phyloP scores from a whole-genome alignment of 2,329 filamentous ascomycete species.

The Xylariaceae sp. region DNA sequence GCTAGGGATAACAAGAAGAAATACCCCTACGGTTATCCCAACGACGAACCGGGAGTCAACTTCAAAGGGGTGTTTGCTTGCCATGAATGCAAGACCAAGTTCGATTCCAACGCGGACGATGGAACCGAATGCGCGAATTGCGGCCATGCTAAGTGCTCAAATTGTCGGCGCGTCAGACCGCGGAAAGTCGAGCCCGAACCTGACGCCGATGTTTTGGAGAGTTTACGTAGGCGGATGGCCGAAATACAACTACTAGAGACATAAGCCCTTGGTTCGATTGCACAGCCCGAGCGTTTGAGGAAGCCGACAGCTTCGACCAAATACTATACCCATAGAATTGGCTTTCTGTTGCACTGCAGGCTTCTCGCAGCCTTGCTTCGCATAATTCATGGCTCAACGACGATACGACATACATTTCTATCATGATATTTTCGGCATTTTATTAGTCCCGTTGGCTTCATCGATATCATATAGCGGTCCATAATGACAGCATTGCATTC shows the following conservation, averaged over 20 bases:
- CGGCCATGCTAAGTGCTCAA: constrained; percentile 54
- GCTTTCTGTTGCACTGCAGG: too few relatives aligned
- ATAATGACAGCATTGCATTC: too few relatives aligned
- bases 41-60: constrained; percentile 54
- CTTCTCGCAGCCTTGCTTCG: too few relatives aligned
- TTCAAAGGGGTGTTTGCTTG: constrained; percentile 56
- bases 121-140: constrained; percentile 57
- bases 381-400: too few relatives aligned
- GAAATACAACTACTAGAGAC: constrained; percentile 9
- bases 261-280: background rate
- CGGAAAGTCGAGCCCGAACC: constrained; percentile 58
- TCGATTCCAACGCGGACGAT: constrained; percentile 46
- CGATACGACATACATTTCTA: too few relatives aligned
- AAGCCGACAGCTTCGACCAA: too few relatives aligned
- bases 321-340: too few relatives aligned
- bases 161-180: constrained; percentile 56
- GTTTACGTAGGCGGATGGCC: constrained; percentile 42
- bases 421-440: too few relatives aligned
- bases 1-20: constrained; percentile 62
- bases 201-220: constrained; percentile 57
- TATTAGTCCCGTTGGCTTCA: too few relatives aligned
- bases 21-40: constrained; percentile 67
- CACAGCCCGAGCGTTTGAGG: too few relatives aligned
- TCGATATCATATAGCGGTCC: too few relatives aligned
- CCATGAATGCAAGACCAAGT: constrained; percentile 58